Base-by-base conservation (phyloP, 208 protist species). In the Trypanosoma vivax region DNA sequence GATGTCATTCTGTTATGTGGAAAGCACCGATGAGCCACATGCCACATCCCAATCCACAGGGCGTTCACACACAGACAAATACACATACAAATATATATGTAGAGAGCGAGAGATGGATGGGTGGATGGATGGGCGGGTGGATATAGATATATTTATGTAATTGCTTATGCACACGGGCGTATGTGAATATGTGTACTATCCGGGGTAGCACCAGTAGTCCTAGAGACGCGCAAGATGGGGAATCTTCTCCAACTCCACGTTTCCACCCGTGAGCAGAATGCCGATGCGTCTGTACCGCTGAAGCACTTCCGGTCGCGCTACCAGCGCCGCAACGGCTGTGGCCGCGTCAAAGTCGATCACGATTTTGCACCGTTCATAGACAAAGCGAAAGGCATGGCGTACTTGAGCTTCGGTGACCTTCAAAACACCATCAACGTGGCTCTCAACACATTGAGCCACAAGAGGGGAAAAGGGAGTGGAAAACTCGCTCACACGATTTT, bases 361-460 rank as follows among this genome's bases (percentile, higher is more conserved):
- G 23, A 89, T 61, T 58, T 89, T 89, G 51, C 76, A 85, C 3
- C 81, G 70, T 68, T 89, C 81, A 59, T 85, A 89, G 13, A 83
- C 58, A 62, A 77, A 89, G 9, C 81, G 81, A 53, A 85, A 85
- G 27, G 76, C 81, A 57, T 81, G 70, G 30, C 66, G 54, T 40
- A 74, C 69, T 39, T 85, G 60, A 13, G 69, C 58, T 42, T 71
- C 65, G 19, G 57, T 70, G 5, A 89, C 81, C 38, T 68, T 60
- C 5, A 89, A 46, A n/a, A 85, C 68, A 29, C 77, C 77, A 42
- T 85, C 61, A 16, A 89, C 77, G 56, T 80, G 65, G 31, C 57
- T 37, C 19, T 73, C 56, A 27, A 86, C 60, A 51, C 74, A 76
- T n/a, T 45, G 24, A 31, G 60, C 60, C 3, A 70, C 53, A 13